Evolutionary conservation across 2,329 filamentous ascomycete species (phyloP), one percentile per base, ranked within the genome.

Genomic region (Coniochaeta ligniaria): DNA sequence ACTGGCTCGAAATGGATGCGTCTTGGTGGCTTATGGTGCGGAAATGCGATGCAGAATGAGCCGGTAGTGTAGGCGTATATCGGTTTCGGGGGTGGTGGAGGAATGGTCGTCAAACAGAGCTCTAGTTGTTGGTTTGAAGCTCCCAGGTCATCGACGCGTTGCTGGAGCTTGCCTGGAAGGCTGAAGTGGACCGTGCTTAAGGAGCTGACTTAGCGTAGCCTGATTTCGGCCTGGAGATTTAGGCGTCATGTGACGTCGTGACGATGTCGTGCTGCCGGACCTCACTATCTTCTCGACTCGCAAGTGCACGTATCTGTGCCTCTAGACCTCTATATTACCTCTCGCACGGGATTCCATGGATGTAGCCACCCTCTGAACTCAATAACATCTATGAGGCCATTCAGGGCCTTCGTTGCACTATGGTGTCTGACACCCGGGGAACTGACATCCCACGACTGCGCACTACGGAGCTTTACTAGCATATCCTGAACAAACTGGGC

Each of bases 161-260:
- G 76, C 74, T 72, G 71, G 66, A 78, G 76, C 76, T 78, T 79
- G 76, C 76, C 76, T 79, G 67, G 76, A 69, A 68, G 64, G 60
- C 59, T 58, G 62, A 61, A 58, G 59, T 60, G 64, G 61, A 57
- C 59, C 45, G 52, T 60, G 45, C 59, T 52, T 24, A 8, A 52
- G 26, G 47, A 52, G 47, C 47, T 52, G 47, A 52, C 47, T 52
- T 52, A 52, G 24, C 35, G 8, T 14, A 14, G 35, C 35, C 47
- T 31, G 47, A 52, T 8, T 3, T 52, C 9, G 5, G 24, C 47
- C 47, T 52, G 12, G 24, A 31, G 14, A 52, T 6, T 52, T 26
- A 52, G 47, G 47, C 24, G 47, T 52, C 47, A 52, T 52, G 47
- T 52, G 47, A 52, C 47, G 47, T 28, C 47, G 47, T 28, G 43